These are phyloP conservation scores for Sporisorium scitamineum DNA, from an alignment of 1,284 basidiomycete genomes.

Conservation along the genomic window DNA sequence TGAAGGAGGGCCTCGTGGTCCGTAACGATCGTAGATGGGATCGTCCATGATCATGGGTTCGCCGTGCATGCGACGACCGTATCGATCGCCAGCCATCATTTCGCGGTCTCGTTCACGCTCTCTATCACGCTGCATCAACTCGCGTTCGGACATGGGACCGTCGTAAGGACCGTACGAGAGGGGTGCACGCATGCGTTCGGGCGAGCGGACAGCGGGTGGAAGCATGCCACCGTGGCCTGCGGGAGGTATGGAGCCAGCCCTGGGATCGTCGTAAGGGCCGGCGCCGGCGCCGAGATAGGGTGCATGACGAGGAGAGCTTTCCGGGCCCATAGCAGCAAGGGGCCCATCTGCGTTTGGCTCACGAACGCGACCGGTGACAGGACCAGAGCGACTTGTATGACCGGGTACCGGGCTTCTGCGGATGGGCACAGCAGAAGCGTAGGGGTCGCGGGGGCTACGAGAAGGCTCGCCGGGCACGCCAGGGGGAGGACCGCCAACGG, in stretches of 20 bases:
- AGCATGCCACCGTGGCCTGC: slow-evolving; percentile 35
- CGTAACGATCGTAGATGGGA: slow-evolving; percentile 39
- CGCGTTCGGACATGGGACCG: slow-evolving; percentile 37
- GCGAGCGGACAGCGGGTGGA: slow-evolving; percentile 40
- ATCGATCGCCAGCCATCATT: slow-evolving; percentile 45
- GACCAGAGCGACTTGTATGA: slow-evolving; percentile 18
- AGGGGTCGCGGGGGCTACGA: slow-evolving; percentile 36
- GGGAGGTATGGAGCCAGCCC: slow-evolving; percentile 31
- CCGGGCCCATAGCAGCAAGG: slow-evolving; percentile 32
- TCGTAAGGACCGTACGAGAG: slow-evolving; percentile 39
- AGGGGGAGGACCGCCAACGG: slow-evolving; percentile 20
- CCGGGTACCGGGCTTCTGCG: slow-evolving; percentile 35
- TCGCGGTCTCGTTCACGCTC: slow-evolving; percentile 45
- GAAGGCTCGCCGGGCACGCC: slow-evolving; percentile 30
- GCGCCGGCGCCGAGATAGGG: slow-evolving; percentile 20
- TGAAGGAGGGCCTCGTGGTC: slow-evolving; percentile 42
- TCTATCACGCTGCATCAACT: slow-evolving; percentile 34
- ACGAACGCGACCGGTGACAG: slow-evolving; percentile 21
- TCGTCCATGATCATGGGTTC: slow-evolving; percentile 47
- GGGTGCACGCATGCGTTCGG: slow-evolving; percentile 47
- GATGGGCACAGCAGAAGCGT: slow-evolving; percentile 25
- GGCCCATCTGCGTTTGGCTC: slow-evolving; percentile 41
- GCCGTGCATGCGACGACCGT: slow-evolving; percentile 40
- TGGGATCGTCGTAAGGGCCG: slow-evolving; percentile 41
- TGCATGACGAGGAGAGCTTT: slow-evolving; percentile 37